Evolutionary conservation across 257 asterid species (phyloP).

Genomic region (Nicotiana sylvestris): DNA sequence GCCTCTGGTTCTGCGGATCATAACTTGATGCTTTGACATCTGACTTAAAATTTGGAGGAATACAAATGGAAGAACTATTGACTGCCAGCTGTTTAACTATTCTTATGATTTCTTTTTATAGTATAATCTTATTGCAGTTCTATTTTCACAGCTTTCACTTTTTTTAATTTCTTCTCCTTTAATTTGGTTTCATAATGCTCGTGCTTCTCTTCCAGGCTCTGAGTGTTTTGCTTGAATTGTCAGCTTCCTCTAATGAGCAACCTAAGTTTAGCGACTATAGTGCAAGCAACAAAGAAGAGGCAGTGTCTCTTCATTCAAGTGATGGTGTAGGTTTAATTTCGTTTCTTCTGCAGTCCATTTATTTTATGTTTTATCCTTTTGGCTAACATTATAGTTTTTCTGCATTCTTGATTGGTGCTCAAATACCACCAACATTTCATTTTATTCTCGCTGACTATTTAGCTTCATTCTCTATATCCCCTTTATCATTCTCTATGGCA

Average conservation of each 20-base stretch:
- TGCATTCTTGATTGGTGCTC: neutral
- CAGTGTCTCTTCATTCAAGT: slow-evolving; percentile 29
- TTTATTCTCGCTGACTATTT: neutral
- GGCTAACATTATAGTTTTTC: neutral
- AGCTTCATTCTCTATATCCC: neutral
- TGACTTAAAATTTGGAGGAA: neutral
- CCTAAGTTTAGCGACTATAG: slow-evolving; percentile 23
- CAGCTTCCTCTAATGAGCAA: slow-evolving; percentile 51
- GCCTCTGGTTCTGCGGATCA: neutral
- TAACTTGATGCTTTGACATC: neutral
- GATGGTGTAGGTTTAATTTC: slow-evolving; percentile 42
- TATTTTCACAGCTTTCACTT: too few species aligned
- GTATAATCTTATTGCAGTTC: neutral
- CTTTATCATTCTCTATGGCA: neutral
- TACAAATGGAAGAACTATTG: neutral
- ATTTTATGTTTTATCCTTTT: neutral
- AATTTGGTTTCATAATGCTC: slow-evolving; percentile 1
- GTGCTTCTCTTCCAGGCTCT: slow-evolving; percentile 58
- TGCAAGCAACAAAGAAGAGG: slow-evolving; percentile 35
- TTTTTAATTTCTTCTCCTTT: neutral
- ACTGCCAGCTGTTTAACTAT: neutral
- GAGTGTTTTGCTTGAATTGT: slow-evolving; percentile 61
- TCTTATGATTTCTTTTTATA: neutral
- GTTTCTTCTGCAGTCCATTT: slow-evolving; percentile 5
- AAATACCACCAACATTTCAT: neutral